Evolutionary conservation across 192 early-diverging fungal genomes (phyloP).

Genomic region (Coemansia sp.): DNA sequence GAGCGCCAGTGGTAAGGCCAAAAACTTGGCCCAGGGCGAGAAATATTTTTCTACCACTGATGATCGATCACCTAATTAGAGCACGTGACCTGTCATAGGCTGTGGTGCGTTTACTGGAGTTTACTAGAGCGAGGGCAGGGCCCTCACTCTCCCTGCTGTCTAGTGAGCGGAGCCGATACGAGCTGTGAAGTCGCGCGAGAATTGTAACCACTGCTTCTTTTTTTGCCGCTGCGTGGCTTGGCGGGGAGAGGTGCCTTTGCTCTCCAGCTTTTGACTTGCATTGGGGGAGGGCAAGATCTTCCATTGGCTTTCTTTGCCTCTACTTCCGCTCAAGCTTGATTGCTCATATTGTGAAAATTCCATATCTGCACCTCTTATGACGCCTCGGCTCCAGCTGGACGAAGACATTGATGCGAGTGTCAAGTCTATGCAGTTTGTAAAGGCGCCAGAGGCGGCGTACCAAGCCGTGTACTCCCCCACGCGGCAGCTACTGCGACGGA

Average conservation of each 20-base stretch:
- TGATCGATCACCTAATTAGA: neutral
- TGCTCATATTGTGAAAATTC: constrained; percentile 7
- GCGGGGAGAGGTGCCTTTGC: neutral
- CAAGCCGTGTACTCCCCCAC: constrained; percentile 38
- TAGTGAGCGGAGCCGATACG: too few relatives aligned
- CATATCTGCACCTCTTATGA: constrained; percentile 8
- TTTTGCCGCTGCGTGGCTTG: neutral
- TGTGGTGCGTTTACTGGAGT: too few relatives aligned
- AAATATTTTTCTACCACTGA: constrained; percentile 5
- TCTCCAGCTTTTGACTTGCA: neutral
- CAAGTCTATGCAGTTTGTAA: constrained; percentile 9
- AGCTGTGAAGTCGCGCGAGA: neutral
- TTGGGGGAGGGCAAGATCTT: neutral
- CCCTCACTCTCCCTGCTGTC: too few relatives aligned
- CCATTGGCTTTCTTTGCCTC: neutral
- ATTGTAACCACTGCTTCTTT: neutral
- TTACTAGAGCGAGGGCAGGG: too few relatives aligned
- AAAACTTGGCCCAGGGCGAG: neutral
- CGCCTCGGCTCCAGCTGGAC: constrained; percentile 47
- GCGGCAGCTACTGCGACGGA: constrained; percentile 21
- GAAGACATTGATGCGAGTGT: constrained; percentile 32
- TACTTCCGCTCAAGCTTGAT: neutral
- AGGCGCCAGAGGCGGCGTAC: constrained; percentile 38
- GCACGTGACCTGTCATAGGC: neutral
- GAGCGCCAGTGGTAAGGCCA: neutral